phyloP scores from a whole-genome alignment of 768 basidiomycete species.

The Rhodosporidiobolus sp. region DNA sequence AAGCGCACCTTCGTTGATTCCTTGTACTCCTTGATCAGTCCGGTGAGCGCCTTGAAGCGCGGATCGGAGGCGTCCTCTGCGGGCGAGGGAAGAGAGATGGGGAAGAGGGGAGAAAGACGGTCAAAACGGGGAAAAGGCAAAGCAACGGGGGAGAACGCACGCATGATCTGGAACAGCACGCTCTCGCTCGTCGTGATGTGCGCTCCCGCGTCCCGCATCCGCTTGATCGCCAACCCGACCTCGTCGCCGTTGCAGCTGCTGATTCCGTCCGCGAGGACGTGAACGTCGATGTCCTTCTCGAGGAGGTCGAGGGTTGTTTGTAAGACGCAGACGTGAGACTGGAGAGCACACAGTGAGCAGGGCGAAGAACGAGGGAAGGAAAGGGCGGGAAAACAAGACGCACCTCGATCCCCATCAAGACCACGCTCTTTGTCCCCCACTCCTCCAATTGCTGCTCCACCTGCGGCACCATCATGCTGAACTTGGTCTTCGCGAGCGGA shows the following conservation, averaged over 20 bases:
- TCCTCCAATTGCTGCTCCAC: constrained; percentile 57
- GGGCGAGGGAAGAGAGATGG: constrained; percentile 54
- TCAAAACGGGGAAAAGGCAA: neutral
- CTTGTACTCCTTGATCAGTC: constrained; percentile 73
- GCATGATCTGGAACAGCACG: constrained; percentile 70
- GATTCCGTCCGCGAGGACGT: constrained; percentile 65
- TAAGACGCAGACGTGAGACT: constrained; percentile 86
- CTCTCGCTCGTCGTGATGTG: constrained; percentile 78
- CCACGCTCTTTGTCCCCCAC: constrained; percentile 57
- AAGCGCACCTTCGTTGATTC: constrained; percentile 53
- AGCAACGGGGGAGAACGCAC: constrained; percentile 47
- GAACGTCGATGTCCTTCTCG: constrained; percentile 19
- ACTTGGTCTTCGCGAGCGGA: constrained; percentile 70
- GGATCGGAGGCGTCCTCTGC: constrained; percentile 63
- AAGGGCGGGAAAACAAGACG: constrained; percentile 36
- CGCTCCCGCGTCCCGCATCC: constrained; percentile 57
- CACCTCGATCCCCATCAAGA: constrained; percentile 87
- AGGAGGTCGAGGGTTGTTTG: constrained; percentile 73
- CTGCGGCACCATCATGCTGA: constrained; percentile 78
- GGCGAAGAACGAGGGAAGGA: neutral
- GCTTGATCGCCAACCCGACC: constrained; percentile 65
- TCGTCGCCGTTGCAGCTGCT: constrained; percentile 78
- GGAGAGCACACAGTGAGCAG: neutral
- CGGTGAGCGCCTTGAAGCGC: constrained; percentile 69
- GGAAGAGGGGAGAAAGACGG: constrained; percentile 22